Evolutionary conservation across 1,284 basidiomycete genomes (phyloP).

Genomic region (Caloboletus firmus): DNA sequence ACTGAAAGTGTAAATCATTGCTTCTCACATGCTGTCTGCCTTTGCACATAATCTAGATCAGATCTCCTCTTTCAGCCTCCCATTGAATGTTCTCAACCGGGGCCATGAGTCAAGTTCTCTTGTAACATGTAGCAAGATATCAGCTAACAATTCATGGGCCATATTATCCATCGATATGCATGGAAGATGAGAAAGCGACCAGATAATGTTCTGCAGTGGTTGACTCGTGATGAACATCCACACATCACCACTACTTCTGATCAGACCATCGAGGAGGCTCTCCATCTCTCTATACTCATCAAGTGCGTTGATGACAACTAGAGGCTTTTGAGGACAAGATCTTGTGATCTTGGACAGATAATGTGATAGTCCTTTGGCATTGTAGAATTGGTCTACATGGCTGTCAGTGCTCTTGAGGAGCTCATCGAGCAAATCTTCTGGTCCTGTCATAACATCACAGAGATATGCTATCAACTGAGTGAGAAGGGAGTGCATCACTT

Average conservation of each 20-base stretch:
- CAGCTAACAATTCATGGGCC: conserved; percentile 1
- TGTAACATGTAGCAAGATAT: conserved; percentile 6
- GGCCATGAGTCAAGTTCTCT: conserved; percentile 6
- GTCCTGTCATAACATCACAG: background rate
- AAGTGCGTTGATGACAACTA: conserved; percentile 11
- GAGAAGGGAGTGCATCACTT: conserved; percentile 16
- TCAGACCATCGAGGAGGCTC: conserved; percentile 3
- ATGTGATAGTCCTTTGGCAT: background rate
- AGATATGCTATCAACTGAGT: background rate
- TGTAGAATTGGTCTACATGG: conserved; percentile 5
- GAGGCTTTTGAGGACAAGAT: conserved; percentile 1
- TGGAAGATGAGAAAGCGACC: background rate
- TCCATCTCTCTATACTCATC: conserved; percentile 15
- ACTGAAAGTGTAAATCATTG: too few relatives aligned
- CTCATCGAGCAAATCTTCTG: conserved; percentile 6
- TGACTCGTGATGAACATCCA: conserved; percentile 14
- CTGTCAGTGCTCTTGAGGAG: conserved; percentile 6
- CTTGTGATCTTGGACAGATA: conserved; percentile 2
- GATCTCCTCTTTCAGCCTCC: conserved; percentile 6
- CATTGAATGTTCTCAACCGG: background rate
- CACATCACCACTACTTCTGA: background rate
- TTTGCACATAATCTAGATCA: background rate
- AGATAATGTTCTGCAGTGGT: background rate
- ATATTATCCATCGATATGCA: conserved; percentile 9
- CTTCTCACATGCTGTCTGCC: conserved; percentile 8